A percentile compares a stretch with the other conserved stretches of the same genome.
These are phyloP conservation scores for Plectranthus barbatus DNA, from an alignment of 257 asterid species.

Conservation along the genomic window DNA sequence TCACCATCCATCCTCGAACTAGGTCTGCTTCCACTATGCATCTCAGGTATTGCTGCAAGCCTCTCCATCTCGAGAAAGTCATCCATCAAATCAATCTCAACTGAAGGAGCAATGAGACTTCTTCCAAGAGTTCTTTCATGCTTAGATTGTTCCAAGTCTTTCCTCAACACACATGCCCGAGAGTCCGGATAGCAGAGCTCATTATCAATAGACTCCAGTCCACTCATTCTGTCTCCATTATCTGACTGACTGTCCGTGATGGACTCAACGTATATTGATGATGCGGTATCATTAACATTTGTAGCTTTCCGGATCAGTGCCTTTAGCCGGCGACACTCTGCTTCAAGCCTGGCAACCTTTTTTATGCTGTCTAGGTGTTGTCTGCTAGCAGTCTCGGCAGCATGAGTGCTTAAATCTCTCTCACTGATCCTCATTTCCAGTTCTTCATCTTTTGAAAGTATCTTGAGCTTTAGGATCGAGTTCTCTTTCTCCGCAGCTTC, in stretches of 20 bases:
- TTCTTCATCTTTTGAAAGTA: constrained; percentile 38
- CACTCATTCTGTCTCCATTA: constrained; percentile 41
- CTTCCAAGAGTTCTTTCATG: constrained; percentile 25
- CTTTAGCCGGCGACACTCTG: constrained; percentile 70
- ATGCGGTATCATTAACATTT: constrained; percentile 27
- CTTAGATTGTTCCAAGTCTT: constrained; percentile 22
- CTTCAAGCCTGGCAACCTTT: constrained; percentile 61
- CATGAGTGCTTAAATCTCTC: constrained; percentile 50
- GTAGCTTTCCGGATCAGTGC: constrained; percentile 35
- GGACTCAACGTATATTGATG: constrained; percentile 48
- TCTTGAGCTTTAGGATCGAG: constrained; percentile 44
- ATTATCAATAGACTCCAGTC: constrained; percentile 24
- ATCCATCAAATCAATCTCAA: constrained; percentile 68
- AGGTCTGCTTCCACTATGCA: constrained; percentile 8
- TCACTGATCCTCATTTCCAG: constrained; percentile 35
- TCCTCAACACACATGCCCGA: not conserved
- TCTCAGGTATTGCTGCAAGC: constrained; percentile 47
- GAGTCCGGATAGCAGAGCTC: constrained; percentile 8
- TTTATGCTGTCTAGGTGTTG: constrained; percentile 61
- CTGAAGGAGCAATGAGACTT: constrained; percentile 28
- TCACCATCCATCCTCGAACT: constrained; percentile 14
- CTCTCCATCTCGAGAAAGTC: constrained; percentile 95
- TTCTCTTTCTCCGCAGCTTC: constrained; percentile 60
- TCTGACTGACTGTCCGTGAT: constrained; percentile 56
- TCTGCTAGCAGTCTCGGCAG: constrained; percentile 83